A percentile compares a stretch with the other conserved stretches of the same genome.
Conservation (phyloP, 352 stramenopile genomes). For the Phytophthora nicotianae region DNA sequence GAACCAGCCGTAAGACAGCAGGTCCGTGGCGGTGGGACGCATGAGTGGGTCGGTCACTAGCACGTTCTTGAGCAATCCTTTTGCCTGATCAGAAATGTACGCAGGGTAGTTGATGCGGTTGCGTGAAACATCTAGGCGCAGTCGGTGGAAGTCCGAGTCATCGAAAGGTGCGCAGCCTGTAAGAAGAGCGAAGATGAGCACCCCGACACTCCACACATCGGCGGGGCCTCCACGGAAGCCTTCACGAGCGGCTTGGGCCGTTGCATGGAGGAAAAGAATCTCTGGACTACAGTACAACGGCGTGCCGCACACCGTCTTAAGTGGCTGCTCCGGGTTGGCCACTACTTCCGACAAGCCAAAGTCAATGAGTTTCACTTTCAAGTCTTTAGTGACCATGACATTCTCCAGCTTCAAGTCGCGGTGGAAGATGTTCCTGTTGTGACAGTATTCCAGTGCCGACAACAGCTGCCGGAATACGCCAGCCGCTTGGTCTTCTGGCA, state of each 20-base stretch:
- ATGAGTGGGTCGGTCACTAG: constrained; percentile 65
- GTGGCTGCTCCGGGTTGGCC: constrained; percentile 65
- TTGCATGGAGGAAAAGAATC: constrained; percentile 66
- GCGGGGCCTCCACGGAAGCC: constrained; percentile 68
- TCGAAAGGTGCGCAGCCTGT: constrained; percentile 84
- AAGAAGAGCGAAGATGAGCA: constrained; percentile 84
- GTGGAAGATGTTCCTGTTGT: constrained; percentile 91
- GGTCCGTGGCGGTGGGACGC: constrained; percentile 61
- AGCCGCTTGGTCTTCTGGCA: constrained; percentile 61
- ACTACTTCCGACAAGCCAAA: constrained; percentile 93
- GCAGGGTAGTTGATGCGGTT: constrained; percentile 72
- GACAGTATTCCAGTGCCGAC: constrained; percentile 92
- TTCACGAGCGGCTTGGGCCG: constrained; percentile 20
- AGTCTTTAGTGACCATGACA: constrained; percentile 92
- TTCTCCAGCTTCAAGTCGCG: constrained; percentile 97
- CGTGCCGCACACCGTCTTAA: constrained; percentile 81
- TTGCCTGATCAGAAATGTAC: constrained; percentile 65
- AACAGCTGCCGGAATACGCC: constrained; percentile 87
- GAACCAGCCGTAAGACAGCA: constrained; percentile 71
- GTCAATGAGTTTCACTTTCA: constrained; percentile 95
- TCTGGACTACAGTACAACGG: constrained; percentile 85
- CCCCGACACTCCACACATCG: constrained; percentile 80
- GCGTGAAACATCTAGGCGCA: constrained; percentile 71
- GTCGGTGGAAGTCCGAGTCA: constrained; percentile 68
- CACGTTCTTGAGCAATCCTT: constrained; percentile 70